These are phyloP conservation scores for Termitomyces sp. DNA, from an alignment of 768 basidiomycete genomes.

Conservation along the genomic window DNA sequence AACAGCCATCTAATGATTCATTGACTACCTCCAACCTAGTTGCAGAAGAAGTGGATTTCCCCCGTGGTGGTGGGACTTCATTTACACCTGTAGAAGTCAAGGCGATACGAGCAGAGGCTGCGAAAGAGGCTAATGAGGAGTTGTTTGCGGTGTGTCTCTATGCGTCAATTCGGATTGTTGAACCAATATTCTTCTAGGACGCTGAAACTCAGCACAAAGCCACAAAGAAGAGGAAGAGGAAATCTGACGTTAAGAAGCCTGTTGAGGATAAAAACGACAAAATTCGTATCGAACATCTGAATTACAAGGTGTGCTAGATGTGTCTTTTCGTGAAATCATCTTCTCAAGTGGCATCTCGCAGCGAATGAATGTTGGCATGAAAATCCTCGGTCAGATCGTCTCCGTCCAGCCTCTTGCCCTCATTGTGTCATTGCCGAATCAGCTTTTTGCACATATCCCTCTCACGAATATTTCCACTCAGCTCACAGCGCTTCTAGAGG, in stretches of 20 bases:
- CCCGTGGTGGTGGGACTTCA: constrained; percentile 87
- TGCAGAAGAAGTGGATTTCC: constrained; percentile 84
- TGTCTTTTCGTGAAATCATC: not conserved
- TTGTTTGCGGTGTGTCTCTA: constrained; percentile 53
- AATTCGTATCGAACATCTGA: constrained; percentile 84
- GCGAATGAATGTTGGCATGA: constrained; percentile 81
- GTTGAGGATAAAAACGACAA: constrained; percentile 41
- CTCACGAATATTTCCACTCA: constrained; percentile 87
- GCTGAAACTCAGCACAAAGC: constrained; percentile 33
- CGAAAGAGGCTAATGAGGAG: constrained; percentile 79
- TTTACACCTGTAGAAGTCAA: constrained; percentile 90
- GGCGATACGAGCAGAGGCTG: constrained; percentile 75
- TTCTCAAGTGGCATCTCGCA: constrained; percentile 21
- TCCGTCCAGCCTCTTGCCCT: constrained; percentile 85
- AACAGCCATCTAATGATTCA: constrained; percentile 20
- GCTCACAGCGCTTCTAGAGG: constrained; percentile 67
- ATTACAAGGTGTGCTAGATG: constrained; percentile 68
- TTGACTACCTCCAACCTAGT: constrained; percentile 27
- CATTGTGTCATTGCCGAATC: constrained; percentile 91
- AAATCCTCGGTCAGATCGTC: constrained; percentile 81
- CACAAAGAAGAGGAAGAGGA: constrained; percentile 41
- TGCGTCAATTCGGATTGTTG: not conserved
- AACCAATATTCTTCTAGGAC: constrained; percentile 25
- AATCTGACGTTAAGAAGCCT: constrained; percentile 32
- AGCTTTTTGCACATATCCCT: constrained; percentile 89